phyloP scores from a whole-genome alignment of 2,329 filamentous ascomycete genomes.

The Pestalotiopsis sp. region DNA sequence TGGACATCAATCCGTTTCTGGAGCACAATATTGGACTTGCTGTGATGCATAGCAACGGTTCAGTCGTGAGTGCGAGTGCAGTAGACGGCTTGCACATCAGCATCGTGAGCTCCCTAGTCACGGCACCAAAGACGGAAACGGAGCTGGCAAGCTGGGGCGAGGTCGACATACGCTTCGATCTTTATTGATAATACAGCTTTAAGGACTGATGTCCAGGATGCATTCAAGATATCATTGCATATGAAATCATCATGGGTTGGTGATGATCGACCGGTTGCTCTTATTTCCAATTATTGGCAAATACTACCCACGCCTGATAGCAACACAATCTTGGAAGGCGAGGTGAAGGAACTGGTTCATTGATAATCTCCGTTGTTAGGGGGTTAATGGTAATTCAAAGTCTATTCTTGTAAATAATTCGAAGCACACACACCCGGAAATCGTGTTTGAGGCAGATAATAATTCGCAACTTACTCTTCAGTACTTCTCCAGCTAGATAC shows the following conservation, averaged over 20 bases:
- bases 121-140: not conserved
- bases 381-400: not conserved
- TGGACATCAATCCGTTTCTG: slow-evolving; percentile 44
- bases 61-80: slow-evolving; percentile 23
- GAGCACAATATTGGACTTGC: slow-evolving; percentile 35
- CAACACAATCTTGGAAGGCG: not conserved
- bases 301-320: not conserved
- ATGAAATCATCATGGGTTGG: not conserved
- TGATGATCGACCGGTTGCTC: not conserved
- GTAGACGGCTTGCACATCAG: slow-evolving; percentile 36
- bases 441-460: not conserved
- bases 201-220: not conserved
- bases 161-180: not conserved
- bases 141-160: slow-evolving; percentile 9
- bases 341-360: not conserved
- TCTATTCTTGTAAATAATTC: not conserved
- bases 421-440: not conserved
- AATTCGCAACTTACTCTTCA: too few relatives aligned
- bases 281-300: not conserved
- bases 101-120: slow-evolving; percentile 31
- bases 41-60: slow-evolving; percentile 30
- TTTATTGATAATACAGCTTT: not conserved
- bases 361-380: not conserved
- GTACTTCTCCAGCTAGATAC: too few relatives aligned
- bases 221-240: not conserved